Base-by-base conservation (phyloP, 108 stramenopile genomes). In the Fragilaria crotonensis region DNA sequence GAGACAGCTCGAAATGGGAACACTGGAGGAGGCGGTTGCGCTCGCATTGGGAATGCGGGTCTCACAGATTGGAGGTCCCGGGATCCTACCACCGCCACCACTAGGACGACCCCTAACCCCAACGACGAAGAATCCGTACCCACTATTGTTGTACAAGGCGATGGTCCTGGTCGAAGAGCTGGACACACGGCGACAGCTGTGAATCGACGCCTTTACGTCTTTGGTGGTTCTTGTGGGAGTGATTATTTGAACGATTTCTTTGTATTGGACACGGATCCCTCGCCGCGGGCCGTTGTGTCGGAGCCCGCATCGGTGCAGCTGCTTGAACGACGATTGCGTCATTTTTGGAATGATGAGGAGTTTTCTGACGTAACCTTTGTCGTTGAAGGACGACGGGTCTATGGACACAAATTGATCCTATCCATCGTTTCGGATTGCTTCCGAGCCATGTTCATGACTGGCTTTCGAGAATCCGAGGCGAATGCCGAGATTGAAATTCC, bases 141-240 rank as follows among this genome's bases (percentile, higher is more conserved):
- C 5, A 84, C 75, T 22, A 81, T 96, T 4, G 33, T 75, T 25
- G 65, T 93, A 2, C 58, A 68, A 18, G 95, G 95, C 20, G 56
- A 62, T 3, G 82, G 82, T 5, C 95, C 95, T 3, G 89, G 90
- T 28, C 73, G 81, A 21, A 59, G 95, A 56, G 95, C 95, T 4
- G 95, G 95, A 0, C 95, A 96, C 72, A 96, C 91, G 2, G 93
- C 93, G 5, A 96, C 95, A 23, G 87, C 89, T 7, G 91, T 94
- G 3, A 84, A 81, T 52, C 72, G 86, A 11, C 62, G 68, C 56
- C 88, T 94, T 4, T 94, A 74, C 56, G 66, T 90, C 20, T 90
- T 94, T 60, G 93, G 93, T 19, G 93, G 93, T 9, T 74, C 68
- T 21, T 87, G 83, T 57, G 86, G 82, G 5, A 60, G 66, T 31